phyloP scores from a whole-genome alignment of 345 rosid species.

The Schrenkiella parvula region DNA sequence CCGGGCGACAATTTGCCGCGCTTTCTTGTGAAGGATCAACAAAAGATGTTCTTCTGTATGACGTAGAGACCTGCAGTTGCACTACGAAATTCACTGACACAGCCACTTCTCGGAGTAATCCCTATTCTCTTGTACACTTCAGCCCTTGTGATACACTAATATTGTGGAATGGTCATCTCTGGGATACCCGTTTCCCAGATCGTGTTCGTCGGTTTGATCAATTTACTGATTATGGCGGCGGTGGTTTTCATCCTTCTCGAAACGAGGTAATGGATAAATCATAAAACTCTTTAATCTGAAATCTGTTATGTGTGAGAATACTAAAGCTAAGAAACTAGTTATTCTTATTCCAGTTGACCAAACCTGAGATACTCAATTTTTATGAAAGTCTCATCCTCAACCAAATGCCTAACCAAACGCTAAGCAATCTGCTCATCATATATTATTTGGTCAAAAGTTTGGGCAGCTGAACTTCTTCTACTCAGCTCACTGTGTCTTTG shows the following conservation, averaged over 20 bases:
- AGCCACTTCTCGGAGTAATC: slow-evolving; percentile 58
- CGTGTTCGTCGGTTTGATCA: slow-evolving; percentile 77
- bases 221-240: slow-evolving; percentile 93
- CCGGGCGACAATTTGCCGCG: slow-evolving; percentile 72
- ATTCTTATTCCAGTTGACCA: background rate
- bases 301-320: background rate
- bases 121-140: slow-evolving; percentile 78
- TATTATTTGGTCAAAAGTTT: background rate
- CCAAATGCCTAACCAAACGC: background rate
- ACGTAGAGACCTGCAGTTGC: slow-evolving; percentile 63
- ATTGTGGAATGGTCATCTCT: slow-evolving; percentile 89
- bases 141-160: slow-evolving; percentile 80
- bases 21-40: slow-evolving; percentile 49
- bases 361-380: background rate
- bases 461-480: background rate
- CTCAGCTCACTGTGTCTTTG: background rate
- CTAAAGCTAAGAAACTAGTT: background rate
- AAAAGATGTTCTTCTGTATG: slow-evolving; percentile 82
- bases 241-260: slow-evolving; percentile 98
- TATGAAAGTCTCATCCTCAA: background rate
- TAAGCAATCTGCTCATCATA: background rate
- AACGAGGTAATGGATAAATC: slow-evolving; percentile 68
- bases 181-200: slow-evolving; percentile 66
- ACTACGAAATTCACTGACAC: slow-evolving; percentile 53
- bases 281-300: background rate